Percentiles rank a stretch among this genome's conserved stretches.
Evolutionary conservation across 2,329 filamentous ascomycete genomes (phyloP).

Genomic region (Purpureocillium lavendulum): DNA sequence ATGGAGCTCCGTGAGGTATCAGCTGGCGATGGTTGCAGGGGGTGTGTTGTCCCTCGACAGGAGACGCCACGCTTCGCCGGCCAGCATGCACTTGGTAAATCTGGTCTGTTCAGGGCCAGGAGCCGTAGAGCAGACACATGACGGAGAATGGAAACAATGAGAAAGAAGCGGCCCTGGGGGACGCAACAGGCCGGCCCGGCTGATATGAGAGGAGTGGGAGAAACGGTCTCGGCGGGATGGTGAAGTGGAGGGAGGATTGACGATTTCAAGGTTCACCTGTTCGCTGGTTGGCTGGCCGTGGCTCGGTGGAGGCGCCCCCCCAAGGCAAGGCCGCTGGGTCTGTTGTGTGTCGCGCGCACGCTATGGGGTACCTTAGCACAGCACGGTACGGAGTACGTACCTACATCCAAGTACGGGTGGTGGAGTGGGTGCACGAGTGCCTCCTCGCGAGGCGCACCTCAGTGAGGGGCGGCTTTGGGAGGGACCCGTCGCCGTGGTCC

Average conservation of each 20-base stretch:
- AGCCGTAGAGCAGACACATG: conserved; percentile 14
- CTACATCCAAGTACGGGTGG: no score
- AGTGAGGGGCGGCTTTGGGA: no score
- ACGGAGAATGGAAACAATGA: conserved; percentile 10
- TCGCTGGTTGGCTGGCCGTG: conserved; percentile 12
- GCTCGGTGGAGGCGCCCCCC: conserved; percentile 8
- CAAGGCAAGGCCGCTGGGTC: background rate
- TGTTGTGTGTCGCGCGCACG: no score
- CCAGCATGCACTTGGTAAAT: conserved; percentile 8
- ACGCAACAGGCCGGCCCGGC: conserved; percentile 9
- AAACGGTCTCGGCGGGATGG: conserved; percentile 13
- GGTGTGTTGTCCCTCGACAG: background rate
- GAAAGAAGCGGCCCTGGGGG: conserved; percentile 1
- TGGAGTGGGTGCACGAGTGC: no score
- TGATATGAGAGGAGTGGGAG: conserved; percentile 12
- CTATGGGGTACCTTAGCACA: no score
- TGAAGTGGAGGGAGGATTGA: conserved; percentile 12
- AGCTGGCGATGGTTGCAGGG: background rate
- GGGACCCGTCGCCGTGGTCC: no score
- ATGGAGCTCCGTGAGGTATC: no score
- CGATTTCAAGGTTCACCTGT: conserved; percentile 12
- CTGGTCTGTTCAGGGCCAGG: conserved; percentile 4
- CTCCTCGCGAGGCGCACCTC: no score
- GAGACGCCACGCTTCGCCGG: background rate
- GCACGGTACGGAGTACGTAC: no score